Conservation (phyloP, 1,284 basidiomycete species). For the Trametes sp. region DNA sequence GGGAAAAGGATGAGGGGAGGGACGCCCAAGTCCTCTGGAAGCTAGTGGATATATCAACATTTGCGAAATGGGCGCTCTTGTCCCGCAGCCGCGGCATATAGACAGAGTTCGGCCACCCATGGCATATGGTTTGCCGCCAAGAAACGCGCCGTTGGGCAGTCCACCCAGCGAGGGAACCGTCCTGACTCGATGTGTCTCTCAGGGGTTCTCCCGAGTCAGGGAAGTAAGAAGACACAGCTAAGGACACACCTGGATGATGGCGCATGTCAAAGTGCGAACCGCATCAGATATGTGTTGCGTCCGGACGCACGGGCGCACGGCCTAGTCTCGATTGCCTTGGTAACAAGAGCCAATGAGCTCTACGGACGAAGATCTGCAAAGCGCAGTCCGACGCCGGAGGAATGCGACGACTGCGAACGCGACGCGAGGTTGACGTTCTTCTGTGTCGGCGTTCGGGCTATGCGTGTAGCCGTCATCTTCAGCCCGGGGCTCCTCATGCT, state of each 20-base stretch:
- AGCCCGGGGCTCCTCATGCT: background rate
- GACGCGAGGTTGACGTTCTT: background rate
- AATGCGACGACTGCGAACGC: background rate
- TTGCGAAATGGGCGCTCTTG: background rate
- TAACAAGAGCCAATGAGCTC: background rate
- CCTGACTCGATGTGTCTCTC: background rate
- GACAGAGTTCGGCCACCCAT: background rate
- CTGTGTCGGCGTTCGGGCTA: conserved; percentile 7
- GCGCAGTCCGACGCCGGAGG: too few species aligned
- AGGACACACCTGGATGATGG: conserved; percentile 5
- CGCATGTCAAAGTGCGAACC: background rate
- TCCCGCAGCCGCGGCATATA: background rate
- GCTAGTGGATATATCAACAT: background rate
- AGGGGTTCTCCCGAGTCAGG: background rate
- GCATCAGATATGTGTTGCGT: background rate
- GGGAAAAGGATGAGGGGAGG: background rate
- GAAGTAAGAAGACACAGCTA: background rate
- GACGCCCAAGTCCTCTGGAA: background rate
- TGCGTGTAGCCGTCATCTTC: background rate
- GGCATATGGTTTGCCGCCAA: background rate
- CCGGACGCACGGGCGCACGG: conserved; percentile 3
- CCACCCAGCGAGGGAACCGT: background rate
- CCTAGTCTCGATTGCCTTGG: background rate
- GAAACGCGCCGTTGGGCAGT: background rate
- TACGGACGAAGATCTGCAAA: background rate